Percentiles rank a stretch among this genome's conserved stretches.
These are phyloP conservation scores for Saposhnikovia divaricata DNA, from an alignment of 129 eudicot genomes.

Conservation along the genomic window DNA sequence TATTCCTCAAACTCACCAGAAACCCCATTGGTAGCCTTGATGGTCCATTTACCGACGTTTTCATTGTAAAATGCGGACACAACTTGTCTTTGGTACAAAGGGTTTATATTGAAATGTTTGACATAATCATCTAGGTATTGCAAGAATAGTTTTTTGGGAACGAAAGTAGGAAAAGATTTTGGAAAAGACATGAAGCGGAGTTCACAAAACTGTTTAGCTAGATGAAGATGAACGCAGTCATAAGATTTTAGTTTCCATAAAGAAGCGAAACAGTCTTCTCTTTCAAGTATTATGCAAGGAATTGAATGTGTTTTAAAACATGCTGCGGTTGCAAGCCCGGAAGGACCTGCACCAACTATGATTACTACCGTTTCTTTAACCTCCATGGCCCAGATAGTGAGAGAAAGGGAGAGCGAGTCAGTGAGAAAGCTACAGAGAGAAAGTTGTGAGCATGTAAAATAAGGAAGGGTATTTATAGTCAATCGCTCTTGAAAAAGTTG, in stretches of 20 bases:
- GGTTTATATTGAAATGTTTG: conserved; percentile 39
- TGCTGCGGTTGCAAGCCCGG: conserved; percentile 75
- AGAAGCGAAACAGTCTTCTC: conserved; percentile 70
- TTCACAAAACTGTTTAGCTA: conserved; percentile 43
- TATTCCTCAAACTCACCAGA: conserved; percentile 21
- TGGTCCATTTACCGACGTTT: conserved; percentile 29
- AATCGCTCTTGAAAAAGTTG: too few relatives aligned
- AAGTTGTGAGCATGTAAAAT: not conserved
- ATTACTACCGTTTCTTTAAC: conserved; percentile 26
- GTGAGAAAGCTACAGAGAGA: not conserved
- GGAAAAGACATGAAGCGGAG: conserved; percentile 52
- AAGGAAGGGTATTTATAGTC: too few relatives aligned
- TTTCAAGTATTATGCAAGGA: conserved; percentile 48
- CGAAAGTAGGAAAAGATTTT: conserved; percentile 27
- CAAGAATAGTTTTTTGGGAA: conserved; percentile 32
- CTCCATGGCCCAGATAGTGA: not conserved
- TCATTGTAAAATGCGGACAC: conserved; percentile 40
- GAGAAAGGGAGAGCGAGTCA: too few relatives aligned
- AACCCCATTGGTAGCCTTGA: conserved; percentile 17
- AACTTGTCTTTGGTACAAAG: conserved; percentile 37
- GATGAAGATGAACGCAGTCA: conserved; percentile 66
- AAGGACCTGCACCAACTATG: conserved; percentile 72
- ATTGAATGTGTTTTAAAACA: conserved; percentile 41
- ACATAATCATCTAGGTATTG: conserved; percentile 63
- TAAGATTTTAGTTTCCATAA: conserved; percentile 52